A percentile compares a stretch with the other conserved stretches of the same genome.
Conservation (phyloP, 1,139 yeast genomes). For the Debaryomyces nepalensis region DNA sequence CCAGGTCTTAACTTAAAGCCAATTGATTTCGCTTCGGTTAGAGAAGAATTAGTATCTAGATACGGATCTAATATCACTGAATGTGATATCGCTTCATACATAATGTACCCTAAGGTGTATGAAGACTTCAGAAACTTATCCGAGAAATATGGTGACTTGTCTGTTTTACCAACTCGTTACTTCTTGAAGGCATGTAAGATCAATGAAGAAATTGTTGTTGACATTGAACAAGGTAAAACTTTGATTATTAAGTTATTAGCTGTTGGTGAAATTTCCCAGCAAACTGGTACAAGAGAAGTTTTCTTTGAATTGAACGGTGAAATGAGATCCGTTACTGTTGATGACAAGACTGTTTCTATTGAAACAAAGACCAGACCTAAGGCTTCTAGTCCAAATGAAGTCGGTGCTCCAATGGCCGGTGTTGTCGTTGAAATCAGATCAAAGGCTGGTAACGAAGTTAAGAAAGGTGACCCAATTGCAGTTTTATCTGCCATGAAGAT, state of each 20-base stretch:
- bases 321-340: constrained; percentile 91
- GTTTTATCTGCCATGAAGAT: constrained; percentile 98
- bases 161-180: constrained; percentile 89
- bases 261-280: constrained; percentile 81
- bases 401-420: constrained; percentile 99
- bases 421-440: constrained; percentile 94
- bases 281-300: constrained; percentile 93
- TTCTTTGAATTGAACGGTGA: constrained; percentile 98
- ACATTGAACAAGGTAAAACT: constrained; percentile 93
- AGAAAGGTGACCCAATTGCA: constrained; percentile 96
- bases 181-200: constrained; percentile 86
- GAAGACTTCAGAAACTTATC: constrained; percentile 78
- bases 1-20: constrained; percentile 92
- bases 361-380: constrained; percentile 87
- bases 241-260: constrained; percentile 91
- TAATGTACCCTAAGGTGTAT: constrained; percentile 97
- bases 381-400: constrained; percentile 91
- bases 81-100: constrained; percentile 89
- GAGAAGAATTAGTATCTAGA: constrained; percentile 70
- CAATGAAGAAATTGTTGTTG: constrained; percentile 87
- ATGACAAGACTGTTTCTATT: constrained; percentile 83
- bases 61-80: constrained; percentile 69
- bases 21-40: constrained; percentile 71
- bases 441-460: constrained; percentile 83
- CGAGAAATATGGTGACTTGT: constrained; percentile 87